phyloP scores from a whole-genome alignment of 495 filamentous ascomycete species.

The Penicillium samsonianum region DNA sequence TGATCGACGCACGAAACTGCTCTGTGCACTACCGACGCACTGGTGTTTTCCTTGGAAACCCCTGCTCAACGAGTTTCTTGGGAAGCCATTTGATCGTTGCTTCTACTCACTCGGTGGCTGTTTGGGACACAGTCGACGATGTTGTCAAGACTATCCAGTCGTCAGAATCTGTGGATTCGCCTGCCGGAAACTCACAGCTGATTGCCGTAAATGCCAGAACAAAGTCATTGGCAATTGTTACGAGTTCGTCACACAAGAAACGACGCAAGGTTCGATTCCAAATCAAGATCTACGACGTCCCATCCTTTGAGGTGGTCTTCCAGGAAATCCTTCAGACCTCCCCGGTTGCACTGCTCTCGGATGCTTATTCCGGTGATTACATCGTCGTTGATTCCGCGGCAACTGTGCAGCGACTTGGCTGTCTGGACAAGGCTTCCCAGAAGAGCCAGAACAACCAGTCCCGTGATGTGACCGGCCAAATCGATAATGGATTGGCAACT shows the following conservation, averaged over 20 bases:
- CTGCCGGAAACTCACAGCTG: slow-evolving; percentile 19
- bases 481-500: slow-evolving; percentile 50
- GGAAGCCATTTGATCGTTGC: slow-evolving; percentile 40
- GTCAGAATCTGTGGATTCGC: slow-evolving; percentile 11
- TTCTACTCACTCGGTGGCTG: slow-evolving; percentile 36
- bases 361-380: slow-evolving; percentile 56
- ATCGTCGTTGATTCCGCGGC: slow-evolving; percentile 49
- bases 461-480: slow-evolving; percentile 36
- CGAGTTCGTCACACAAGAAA: slow-evolving; percentile 24
- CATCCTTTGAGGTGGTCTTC: slow-evolving; percentile 32
- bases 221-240: slow-evolving; percentile 39
- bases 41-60: slow-evolving; percentile 34
- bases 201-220: slow-evolving; percentile 42
- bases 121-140: slow-evolving; percentile 49
- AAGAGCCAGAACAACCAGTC: slow-evolving; percentile 49
- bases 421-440: slow-evolving; percentile 57
- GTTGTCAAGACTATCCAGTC: slow-evolving; percentile 33
- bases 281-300: slow-evolving; percentile 43
- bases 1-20: slow-evolving; percentile 41
- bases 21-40: slow-evolving; percentile 36
- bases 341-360: slow-evolving; percentile 41
- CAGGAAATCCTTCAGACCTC: slow-evolving; percentile 27
- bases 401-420: slow-evolving; percentile 50
- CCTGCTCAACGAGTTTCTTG: slow-evolving; percentile 36
- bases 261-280: slow-evolving; percentile 25